Base-by-base conservation (phyloP, 768 basidiomycete genomes). In the Lactarius deliciosus region DNA sequence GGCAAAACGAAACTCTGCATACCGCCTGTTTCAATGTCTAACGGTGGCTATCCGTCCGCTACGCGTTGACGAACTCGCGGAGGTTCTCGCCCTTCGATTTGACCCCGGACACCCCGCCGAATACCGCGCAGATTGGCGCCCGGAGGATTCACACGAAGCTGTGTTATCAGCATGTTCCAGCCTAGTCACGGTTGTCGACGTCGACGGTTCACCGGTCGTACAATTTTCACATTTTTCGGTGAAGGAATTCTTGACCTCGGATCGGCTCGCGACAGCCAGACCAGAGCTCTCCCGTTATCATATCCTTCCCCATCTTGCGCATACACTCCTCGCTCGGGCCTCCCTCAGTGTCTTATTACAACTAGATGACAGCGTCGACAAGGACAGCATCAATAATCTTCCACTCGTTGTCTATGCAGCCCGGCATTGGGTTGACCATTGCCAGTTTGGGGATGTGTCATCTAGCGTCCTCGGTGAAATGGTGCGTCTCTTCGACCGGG, bases 61-160 rank as follows among this genome's bases (percentile, higher is more conserved):
- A 22, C n/a, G 28, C 28, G 43, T 50, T 16, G 22, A 50, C 16
- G 60, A 61, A 15, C 60, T 61, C 30, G 45, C 60, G 0, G 60
- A 61, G 15, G 32, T 61, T 16, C 34, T 61, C 16, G 60, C 60
- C 8, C 18, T 50, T 4, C 38, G 41, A 0, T 32, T 61, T 43
- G 41, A 61, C 28, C 32, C 28, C 9, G 55, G 30, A 32, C 16
- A 34, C 7, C 7, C 32, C 5, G 8, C 30, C 8, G 34, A 58
- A n/a, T 58, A 38, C 6, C 57, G 34, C n/a, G 11, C 10, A 40
- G 57, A 38, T 38, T 58, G 57, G 57, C 57, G 57, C 57, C 57
- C 57, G 11, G 57, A 58, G n/a, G 57, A 58, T 57, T 32, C 34
- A 2, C 50, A 53, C 6, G 50, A 53, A 22, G 50, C 50, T 53